Evolutionary conservation across 2,329 filamentous ascomycete species (phyloP).

Genomic region (Trematosphaeria pertusa): DNA sequence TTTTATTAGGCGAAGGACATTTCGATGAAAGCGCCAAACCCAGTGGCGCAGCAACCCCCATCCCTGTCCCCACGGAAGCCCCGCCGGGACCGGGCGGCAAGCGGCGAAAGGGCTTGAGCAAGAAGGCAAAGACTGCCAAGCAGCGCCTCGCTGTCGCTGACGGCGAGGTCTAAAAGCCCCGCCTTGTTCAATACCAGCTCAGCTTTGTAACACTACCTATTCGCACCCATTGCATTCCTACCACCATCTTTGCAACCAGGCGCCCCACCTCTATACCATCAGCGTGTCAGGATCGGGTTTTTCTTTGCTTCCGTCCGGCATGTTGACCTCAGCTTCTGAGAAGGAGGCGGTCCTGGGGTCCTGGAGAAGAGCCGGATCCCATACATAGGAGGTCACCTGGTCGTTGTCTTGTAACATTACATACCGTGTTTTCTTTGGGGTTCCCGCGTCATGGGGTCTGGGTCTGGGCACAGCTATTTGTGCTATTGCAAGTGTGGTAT

Average conservation of each 20-base stretch:
- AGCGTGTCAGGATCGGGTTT: conserved; percentile 2
- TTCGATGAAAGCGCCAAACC: conserved; percentile 90
- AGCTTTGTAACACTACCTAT: too few species aligned
- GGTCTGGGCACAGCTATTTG: too few species aligned
- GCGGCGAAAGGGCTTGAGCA: conserved; percentile 57
- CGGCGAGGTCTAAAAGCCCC: conserved; percentile 49
- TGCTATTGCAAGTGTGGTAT: too few species aligned
- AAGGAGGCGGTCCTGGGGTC: too few species aligned
- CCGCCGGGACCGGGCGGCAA: conserved; percentile 55
- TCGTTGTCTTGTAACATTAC: too few species aligned
- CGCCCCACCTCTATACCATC: conserved; percentile 3
- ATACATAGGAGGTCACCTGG: too few species aligned
- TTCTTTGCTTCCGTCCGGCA: neutral
- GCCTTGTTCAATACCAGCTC: too few species aligned
- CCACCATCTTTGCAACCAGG: conserved; percentile 9
- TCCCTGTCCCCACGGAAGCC: conserved; percentile 55
- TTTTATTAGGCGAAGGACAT: conserved; percentile 82
- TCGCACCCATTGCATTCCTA: conserved; percentile 10
- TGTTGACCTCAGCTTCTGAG: too few species aligned
- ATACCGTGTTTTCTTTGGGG: too few species aligned
- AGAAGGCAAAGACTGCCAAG: conserved; percentile 61
- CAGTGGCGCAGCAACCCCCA: conserved; percentile 85
- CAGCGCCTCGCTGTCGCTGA: conserved; percentile 58
- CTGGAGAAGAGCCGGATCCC: too few species aligned
- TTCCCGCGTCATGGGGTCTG: too few species aligned